A percentile compares a stretch with the other conserved stretches of the same genome.
Evolutionary conservation across 208 protist species (phyloP).

Genomic region (Lotmaria passim): DNA sequence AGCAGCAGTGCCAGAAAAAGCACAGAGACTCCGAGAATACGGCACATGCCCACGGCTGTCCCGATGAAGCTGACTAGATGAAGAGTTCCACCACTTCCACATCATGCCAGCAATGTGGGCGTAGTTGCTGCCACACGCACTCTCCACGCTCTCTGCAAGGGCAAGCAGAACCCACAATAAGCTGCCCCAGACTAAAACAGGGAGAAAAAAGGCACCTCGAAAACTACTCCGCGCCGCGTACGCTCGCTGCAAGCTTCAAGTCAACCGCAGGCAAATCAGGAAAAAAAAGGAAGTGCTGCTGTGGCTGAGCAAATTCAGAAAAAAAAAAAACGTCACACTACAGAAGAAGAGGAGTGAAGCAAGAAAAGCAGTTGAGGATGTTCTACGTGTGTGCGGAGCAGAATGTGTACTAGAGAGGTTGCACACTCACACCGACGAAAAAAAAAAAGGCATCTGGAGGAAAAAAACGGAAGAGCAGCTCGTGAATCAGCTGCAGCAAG

Average conservation of each 20-base stretch:
- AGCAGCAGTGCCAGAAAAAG: neutral
- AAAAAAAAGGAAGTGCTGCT: no score
- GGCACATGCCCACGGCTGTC: neutral
- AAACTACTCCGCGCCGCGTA: no score
- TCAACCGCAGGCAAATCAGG: neutral
- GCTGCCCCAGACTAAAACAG: no score
- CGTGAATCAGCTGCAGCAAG: no score
- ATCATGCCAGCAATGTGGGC: neutral
- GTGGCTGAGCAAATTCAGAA: no score
- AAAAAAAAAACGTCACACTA: neutral
- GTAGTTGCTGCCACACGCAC: no score
- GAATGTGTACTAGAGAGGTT: no score
- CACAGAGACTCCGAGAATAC: neutral
- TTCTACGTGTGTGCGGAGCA: no score
- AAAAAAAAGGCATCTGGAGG: neutral
- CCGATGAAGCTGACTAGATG: neutral
- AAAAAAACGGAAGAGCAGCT: neutral
- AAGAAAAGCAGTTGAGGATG: no score
- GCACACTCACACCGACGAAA: neutral
- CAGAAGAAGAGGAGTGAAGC: neutral
- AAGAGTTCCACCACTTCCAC: constrained; percentile 17
- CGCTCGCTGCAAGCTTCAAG: no score
- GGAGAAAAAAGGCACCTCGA: no score
- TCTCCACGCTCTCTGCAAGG: neutral
- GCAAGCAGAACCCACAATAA: neutral